Base-by-base conservation (phyloP, 176 grass and related monocot species). In the Triticum aestivum region DNA sequence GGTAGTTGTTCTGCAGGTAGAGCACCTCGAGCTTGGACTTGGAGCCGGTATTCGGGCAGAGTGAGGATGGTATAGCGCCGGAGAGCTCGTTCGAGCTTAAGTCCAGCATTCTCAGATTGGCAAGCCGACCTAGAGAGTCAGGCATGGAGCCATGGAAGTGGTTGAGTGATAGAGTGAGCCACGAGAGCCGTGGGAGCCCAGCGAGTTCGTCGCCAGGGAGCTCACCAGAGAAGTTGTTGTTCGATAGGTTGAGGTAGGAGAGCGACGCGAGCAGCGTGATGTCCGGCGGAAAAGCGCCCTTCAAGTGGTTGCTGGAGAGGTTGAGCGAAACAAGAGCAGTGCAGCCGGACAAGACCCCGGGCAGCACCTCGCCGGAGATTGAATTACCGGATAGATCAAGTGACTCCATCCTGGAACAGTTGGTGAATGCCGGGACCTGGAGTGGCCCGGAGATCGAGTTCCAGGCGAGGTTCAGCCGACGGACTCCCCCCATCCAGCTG, bases 181-280 rank as follows among this genome's bases (percentile, higher is more conserved):
- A 47, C 8, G 30, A 63, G 77, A 94, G 87, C 15, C 89, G 85
- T 9, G 85, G 24, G 78, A 88, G 87, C 41, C 44, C 66, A 38
- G 45, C 30, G 32, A 94, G 54, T 62, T 64, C 6, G 3, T 56
- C 30, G 34, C 71, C 38, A 14, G 92, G 92, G 68, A 91, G 27
- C 75, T 79, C 76, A 24, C 89, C 92, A 2, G 92, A 89, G 72
- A 94, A 91, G 63, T 89, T 89, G 73, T 91, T 94, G 81, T 44
- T 75, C 15, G 92, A 67, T 2, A 91, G 81, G 35, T 84, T 86
- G 84, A 94, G 66, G 33, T 33, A 27, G 27, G 64, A 85, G n/a
- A 94, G 81, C 12, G 80, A 78, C 2, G 41, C 34, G 27, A 85
- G 87, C 10, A 71, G 67, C 26, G 78, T 30, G 54, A 94, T 87